phyloP scores from a whole-genome alignment of 495 filamentous ascomycete genomes.

The Penicillium macrosclerotiorum region DNA sequence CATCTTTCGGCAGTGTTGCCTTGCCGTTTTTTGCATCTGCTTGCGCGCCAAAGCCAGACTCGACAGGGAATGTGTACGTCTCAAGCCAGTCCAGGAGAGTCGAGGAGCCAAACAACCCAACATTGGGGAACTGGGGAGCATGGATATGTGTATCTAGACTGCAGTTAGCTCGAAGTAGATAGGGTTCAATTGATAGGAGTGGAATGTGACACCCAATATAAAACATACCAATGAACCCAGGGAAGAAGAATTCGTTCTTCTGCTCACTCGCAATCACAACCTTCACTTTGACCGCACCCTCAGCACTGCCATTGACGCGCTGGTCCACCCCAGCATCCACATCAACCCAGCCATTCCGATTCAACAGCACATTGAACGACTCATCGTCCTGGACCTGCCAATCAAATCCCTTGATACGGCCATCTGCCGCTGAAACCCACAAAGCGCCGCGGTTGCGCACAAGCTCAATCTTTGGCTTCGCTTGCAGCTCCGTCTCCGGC shows the following conservation, averaged over 20 bases:
- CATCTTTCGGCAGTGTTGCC: slow-evolving; percentile 13
- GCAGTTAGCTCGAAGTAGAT: slow-evolving; percentile 12
- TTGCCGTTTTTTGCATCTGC: slow-evolving; percentile 12
- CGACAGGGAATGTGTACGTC: slow-evolving; percentile 93
- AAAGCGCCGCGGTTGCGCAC: slow-evolving; percentile 55
- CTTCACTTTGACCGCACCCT: slow-evolving; percentile 14
- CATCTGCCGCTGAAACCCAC: slow-evolving; percentile 58
- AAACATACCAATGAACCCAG: slow-evolving; percentile 80
- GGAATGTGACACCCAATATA: no score
- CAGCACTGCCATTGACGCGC: background rate
- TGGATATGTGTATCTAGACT: slow-evolving; percentile 88
- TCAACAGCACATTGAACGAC: slow-evolving; percentile 39
- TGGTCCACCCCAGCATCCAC: slow-evolving; percentile 5
- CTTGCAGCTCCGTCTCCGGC: slow-evolving; percentile 10
- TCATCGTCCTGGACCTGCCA: slow-evolving; percentile 33
- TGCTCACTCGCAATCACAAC: slow-evolving; percentile 33
- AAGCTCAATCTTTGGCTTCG: slow-evolving; percentile 24
- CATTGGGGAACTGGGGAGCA: slow-evolving; percentile 90
- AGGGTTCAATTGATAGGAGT: no score
- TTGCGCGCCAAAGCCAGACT: slow-evolving; percentile 59
- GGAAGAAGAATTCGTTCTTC: slow-evolving; percentile 75
- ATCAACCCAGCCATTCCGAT: slow-evolving; percentile 44
- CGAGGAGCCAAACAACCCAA: slow-evolving; percentile 84
- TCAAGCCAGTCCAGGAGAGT: slow-evolving; percentile 90
- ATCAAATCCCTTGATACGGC: slow-evolving; percentile 54